Base-by-base conservation (phyloP, 1,139 yeast species). In the Arxiozyma telluris region DNA sequence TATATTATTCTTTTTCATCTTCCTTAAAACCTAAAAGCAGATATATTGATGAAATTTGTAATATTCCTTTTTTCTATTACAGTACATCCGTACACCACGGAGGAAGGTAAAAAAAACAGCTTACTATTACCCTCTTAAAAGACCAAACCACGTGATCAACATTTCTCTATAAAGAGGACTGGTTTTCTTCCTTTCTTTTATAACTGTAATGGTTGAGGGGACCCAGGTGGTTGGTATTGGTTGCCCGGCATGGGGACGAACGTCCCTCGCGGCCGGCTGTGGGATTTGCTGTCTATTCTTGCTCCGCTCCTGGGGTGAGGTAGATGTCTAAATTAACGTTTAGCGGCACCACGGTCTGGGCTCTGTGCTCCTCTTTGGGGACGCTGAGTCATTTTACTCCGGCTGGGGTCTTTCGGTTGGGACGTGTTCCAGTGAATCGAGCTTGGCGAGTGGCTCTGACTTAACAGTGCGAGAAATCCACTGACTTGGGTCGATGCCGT, bases 341-440 rank as follows among this genome's bases (percentile, higher is more conserved):
- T 47, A 48, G 21, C 53, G 47, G 53, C 58, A 53, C 55, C 53
- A 53, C 43, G 50, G 52, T 38, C 44, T 18, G 50, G 25, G 41
- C 38, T 25, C 41, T 49, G 48, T 38, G 8, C 6, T 34, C 39
- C 6, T 34, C 23, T 22, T 41, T 3, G 25, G 30, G 30, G 2
- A 11, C 15, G 21, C 21, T 18, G 22, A 22, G 38, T 39, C 41
- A 18, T 12, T 18, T 48, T 42, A 48, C 25, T 23, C 44, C 39
- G 25, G 30, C 27, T 38, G 39, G 41, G 38, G 9, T 8, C 12
- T 30, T 47, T 30, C 8, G 17, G 18, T 45, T 20, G 18, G 17
- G 41, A 61, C 66, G 73, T 71, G 74, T 70, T 73, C 73, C 67
- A 71, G 71, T 68, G 27, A 61, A 64, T 65, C 73, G 74, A 71